Base-by-base conservation (phyloP, 768 basidiomycete species). In the Cantharellus cinnabarinus region DNA sequence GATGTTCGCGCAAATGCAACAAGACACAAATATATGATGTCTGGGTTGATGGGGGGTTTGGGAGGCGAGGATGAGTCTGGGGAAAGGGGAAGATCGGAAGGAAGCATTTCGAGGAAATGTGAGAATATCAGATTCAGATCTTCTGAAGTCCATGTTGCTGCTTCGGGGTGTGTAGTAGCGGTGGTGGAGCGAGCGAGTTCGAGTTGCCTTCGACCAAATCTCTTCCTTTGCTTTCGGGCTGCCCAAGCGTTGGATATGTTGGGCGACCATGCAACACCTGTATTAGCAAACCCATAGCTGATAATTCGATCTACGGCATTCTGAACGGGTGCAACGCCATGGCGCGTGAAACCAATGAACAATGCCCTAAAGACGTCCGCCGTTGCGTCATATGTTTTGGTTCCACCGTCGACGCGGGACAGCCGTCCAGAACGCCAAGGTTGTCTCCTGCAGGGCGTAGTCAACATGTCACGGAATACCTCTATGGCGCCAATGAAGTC, bases 401-500 rank as follows among this genome's bases (percentile, higher is more conserved):
- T 10, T 29, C 20, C 20, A 29, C 20, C 20, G 20, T 48, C 44
- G 44, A 10, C 10, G 44, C 29, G 44, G 35, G 52, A 54, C 7
- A 10, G 52, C 10, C 14, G 10, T 48, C 44, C 44, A 10, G 44
- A 29, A 54, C 52, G 52, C 44, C 44, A 48, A 48, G 52, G 7
- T 35, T 14, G 7, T 29, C 20, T 29, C 20, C 20, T 29, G 20
- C 20, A 29, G 20, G 20, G 20, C 14, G 38, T 14, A 57, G 34
- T 14, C 14, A 57, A 5, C 34, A 57, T 40, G 62, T 89, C 85
- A 50, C 74, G 69, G 64, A 89, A 81, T 56, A 81, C 71, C 10
- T 70, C 66, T 44, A 90, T 70, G 2, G 78, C 74, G 4, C 70
- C 68, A 37, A 67, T 66, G 56, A 91, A 74, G 63, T 85, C 72